A percentile compares a stretch with the other conserved stretches of the same genome.
Conservation (phyloP, 257 asterid species). For the Solanum arcanum region DNA sequence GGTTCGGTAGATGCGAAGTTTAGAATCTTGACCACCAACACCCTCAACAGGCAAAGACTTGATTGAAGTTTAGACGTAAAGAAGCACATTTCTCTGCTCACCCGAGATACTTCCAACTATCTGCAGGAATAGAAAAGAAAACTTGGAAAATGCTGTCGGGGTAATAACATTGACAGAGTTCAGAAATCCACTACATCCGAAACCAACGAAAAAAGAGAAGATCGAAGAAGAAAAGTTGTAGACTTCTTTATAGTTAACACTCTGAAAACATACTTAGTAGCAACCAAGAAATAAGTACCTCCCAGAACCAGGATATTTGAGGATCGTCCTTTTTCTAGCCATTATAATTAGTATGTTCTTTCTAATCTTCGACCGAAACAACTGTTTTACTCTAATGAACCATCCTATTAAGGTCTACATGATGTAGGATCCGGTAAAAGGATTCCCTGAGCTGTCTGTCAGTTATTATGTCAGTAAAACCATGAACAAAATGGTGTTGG, state of each 20-base stretch:
- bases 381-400: conserved; percentile 57
- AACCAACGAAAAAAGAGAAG: background rate
- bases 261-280: background rate
- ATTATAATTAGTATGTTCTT: conserved; percentile 60
- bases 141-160: background rate
- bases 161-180: background rate
- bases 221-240: background rate
- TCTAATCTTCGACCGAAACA: conserved; percentile 85
- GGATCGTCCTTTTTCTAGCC: conserved; percentile 61
- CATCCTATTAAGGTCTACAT: conserved; percentile 69
- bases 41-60: conserved; percentile 73
- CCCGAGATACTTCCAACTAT: conserved; percentile 45
- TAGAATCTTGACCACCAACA: conserved; percentile 66
- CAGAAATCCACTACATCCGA: background rate
- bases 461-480: conserved; percentile 52
- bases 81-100: conserved; percentile 68
- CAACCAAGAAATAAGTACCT: conserved; percentile 28
- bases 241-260: background rate
- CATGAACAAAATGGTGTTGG: conserved; percentile 27
- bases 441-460: conserved; percentile 16
- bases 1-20: conserved; percentile 45
- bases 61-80: conserved; percentile 81
- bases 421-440: conserved; percentile 57
- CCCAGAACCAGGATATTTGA: conserved; percentile 61
- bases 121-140: conserved; percentile 16